Evolutionary conservation across 176 grass and related monocot species (phyloP).

Genomic region (Eleusine coracana): DNA sequence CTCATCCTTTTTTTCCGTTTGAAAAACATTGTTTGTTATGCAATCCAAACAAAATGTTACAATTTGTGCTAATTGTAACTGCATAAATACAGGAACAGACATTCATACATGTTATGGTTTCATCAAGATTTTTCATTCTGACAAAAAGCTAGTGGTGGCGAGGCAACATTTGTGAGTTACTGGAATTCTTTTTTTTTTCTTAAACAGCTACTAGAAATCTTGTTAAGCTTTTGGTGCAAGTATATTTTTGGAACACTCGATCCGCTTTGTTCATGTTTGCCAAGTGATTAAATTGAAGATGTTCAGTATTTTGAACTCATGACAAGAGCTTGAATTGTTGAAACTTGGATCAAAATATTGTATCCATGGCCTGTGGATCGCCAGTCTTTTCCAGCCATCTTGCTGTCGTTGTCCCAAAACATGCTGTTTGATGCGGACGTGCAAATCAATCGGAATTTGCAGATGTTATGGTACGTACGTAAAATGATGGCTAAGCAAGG

Average conservation of each 20-base stretch:
- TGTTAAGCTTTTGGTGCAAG: background rate
- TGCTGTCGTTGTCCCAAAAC: background rate
- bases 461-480: constrained; percentile 3
- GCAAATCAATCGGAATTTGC: background rate
- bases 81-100: background rate
- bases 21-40: constrained; percentile 9
- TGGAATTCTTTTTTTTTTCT: too few relatives aligned
- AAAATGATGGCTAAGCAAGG: background rate
- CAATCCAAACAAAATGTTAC: background rate
- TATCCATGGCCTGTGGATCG: background rate
- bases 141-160: background rate
- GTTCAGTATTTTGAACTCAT: background rate
- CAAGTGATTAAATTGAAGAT: background rate
- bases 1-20: background rate
- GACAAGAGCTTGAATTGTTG: background rate
- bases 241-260: background rate
- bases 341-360: background rate
- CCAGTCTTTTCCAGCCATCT: background rate
- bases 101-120: background rate
- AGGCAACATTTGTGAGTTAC: background rate
- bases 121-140: too few relatives aligned
- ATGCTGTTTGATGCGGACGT: background rate
- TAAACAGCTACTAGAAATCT: background rate
- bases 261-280: background rate
- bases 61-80: constrained; percentile 20